These are phyloP conservation scores for Metahyphopichia silvanorum DNA, from an alignment of 805 yeast genomes.

Conservation along the genomic window DNA sequence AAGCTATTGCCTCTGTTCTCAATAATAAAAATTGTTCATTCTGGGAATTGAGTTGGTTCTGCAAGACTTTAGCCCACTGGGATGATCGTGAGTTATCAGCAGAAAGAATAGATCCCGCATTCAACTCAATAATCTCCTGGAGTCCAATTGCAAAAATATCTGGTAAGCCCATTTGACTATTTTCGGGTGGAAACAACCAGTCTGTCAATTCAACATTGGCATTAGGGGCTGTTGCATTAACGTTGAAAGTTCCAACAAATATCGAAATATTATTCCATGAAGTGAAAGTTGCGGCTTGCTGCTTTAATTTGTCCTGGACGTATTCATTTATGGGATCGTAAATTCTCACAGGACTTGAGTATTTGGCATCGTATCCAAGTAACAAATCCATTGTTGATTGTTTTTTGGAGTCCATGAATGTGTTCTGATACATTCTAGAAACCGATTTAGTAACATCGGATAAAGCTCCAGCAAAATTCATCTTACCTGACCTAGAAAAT, in stretches of 20 bases:
- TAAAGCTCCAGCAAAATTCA: slow-evolving; percentile 96
- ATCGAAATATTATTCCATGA: slow-evolving; percentile 57
- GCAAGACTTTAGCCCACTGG: slow-evolving; percentile 74
- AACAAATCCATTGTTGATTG: slow-evolving; percentile 87
- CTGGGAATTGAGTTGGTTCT: slow-evolving; percentile 53
- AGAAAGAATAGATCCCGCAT: slow-evolving; percentile 84
- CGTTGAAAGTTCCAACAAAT: slow-evolving; percentile 83
- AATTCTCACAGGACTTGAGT: slow-evolving; percentile 66
- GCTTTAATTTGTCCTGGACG: slow-evolving; percentile 62
- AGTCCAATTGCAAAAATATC: slow-evolving; percentile 87
- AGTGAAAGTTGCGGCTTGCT: slow-evolving; percentile 52
- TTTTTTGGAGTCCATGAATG: slow-evolving; percentile 87
- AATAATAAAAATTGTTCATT: slow-evolving; percentile 52
- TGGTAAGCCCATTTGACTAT: slow-evolving; percentile 43
- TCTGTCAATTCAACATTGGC: slow-evolving; percentile 43
- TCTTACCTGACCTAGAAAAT: slow-evolving; percentile 90
- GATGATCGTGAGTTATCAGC: slow-evolving; percentile 77
- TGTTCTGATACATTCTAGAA: slow-evolving; percentile 90
- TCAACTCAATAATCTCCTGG: slow-evolving; percentile 84
- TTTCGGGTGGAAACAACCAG: slow-evolving; percentile 80
- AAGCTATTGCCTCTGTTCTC: slow-evolving; percentile 74
- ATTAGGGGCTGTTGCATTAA: slow-evolving; percentile 63
- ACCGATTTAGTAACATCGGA: slow-evolving; percentile 97
- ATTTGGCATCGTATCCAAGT: slow-evolving; percentile 70
- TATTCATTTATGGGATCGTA: slow-evolving; percentile 88